Evolutionary conservation across 2,329 filamentous ascomycete species (phyloP).

Genomic region (Colletotrichum tanaceti): DNA sequence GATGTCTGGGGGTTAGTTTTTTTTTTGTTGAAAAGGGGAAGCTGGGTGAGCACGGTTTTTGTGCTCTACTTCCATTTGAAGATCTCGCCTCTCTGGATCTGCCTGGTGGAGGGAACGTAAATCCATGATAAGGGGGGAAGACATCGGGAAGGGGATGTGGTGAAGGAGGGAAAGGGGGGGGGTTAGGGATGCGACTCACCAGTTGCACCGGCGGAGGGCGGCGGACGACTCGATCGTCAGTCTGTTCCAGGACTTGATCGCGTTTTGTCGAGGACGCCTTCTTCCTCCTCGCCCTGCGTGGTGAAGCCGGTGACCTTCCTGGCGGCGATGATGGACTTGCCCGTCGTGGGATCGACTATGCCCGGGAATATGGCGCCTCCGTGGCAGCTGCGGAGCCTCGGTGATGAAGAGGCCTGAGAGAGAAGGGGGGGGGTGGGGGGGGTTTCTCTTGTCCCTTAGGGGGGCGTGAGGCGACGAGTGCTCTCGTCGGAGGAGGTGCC

Average conservation of each 20-base stretch:
- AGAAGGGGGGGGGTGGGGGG: too few species aligned
- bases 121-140: neutral
- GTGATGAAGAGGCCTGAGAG: slow-evolving; percentile 58
- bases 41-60: too few species aligned
- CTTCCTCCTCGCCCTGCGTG: slow-evolving; percentile 50
- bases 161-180: neutral
- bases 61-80: too few species aligned
- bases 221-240: slow-evolving; percentile 51
- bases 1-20: too few species aligned
- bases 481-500: slow-evolving; percentile 52
- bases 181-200: slow-evolving; percentile 44
- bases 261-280: slow-evolving; percentile 49
- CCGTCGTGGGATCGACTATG: slow-evolving; percentile 48
- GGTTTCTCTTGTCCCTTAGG: slow-evolving; percentile 52
- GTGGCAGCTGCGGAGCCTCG: slow-evolving; percentile 54
- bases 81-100: too few species aligned
- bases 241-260: slow-evolving; percentile 48
- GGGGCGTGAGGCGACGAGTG: slow-evolving; percentile 55
- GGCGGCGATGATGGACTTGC: slow-evolving; percentile 52
- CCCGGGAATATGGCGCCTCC: slow-evolving; percentile 53
- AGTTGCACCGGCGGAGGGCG: slow-evolving; percentile 46
- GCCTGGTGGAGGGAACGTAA: too few species aligned
- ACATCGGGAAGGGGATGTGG: neutral
- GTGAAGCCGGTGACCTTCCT: slow-evolving; percentile 55
- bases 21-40: neutral